These are phyloP conservation scores for Conringia planisiliqua DNA, from an alignment of 345 rosid genomes.

Conservation along the genomic window DNA sequence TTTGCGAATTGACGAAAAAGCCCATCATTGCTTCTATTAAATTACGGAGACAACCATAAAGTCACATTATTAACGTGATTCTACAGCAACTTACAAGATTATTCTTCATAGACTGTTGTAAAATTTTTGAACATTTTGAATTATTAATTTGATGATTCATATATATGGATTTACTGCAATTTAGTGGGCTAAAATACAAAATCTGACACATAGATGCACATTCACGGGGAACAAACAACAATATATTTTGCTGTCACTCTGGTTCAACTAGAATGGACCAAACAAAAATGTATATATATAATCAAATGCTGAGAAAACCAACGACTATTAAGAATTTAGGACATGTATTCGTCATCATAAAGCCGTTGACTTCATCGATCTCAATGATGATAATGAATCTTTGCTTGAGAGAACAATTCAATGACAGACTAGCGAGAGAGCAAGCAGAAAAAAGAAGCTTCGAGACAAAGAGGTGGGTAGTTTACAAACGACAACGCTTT, in stretches of 20 bases:
- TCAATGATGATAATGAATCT: background rate
- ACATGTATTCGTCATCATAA: background rate
- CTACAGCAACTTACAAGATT: background rate
- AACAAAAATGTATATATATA: background rate
- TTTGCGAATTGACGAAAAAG: background rate
- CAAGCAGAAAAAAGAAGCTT: background rate
- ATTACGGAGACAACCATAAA: background rate
- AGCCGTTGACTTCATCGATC: background rate
- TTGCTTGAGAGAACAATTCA: slow-evolving; percentile 15
- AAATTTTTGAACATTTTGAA: no score
- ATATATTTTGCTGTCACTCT: background rate
- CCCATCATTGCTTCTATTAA: background rate
- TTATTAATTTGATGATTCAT: no score
- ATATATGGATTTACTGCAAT: background rate
- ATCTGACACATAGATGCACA: background rate
- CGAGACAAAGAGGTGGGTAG: background rate
- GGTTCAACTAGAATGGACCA: background rate
- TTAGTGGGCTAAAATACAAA: background rate
- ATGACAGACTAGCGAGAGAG: background rate
- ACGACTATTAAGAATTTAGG: background rate
- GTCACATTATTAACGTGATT: background rate
- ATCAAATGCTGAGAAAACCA: background rate
- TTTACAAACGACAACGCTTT: slow-evolving; percentile 10
- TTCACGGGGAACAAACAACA: background rate
- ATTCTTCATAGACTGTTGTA: background rate